Conservation (phyloP, 306 rosid species). For the cucumber (Cucumis sativus) region Cucumber_9930_V3 NC_026655.2:9823001-9823500, state of each 20-base stretch:
- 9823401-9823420: neutral
- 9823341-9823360: neutral
- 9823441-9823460: neutral
- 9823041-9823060: slow-evolving; percentile 82
- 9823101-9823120: slow-evolving; percentile 9
- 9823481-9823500: too few relatives aligned
- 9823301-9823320: neutral
- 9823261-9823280: neutral
- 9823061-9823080: slow-evolving; percentile 93
- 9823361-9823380: neutral
- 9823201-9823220: neutral
- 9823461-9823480: neutral
- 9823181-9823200: neutral
- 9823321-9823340: neutral
- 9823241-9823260: neutral
- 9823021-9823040: slow-evolving; percentile 88
- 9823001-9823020: slow-evolving; percentile 83
- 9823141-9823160: slow-evolving; percentile 9
- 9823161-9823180: slow-evolving; percentile 3
- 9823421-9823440: neutral
- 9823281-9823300: neutral
- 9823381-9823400: neutral
- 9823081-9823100: slow-evolving; percentile 96
- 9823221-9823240: neutral
- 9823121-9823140: slow-evolving; percentile 8